Evolutionary conservation across 331 rosid species (phyloP).

Genomic region (Ulmus americana): DNA sequence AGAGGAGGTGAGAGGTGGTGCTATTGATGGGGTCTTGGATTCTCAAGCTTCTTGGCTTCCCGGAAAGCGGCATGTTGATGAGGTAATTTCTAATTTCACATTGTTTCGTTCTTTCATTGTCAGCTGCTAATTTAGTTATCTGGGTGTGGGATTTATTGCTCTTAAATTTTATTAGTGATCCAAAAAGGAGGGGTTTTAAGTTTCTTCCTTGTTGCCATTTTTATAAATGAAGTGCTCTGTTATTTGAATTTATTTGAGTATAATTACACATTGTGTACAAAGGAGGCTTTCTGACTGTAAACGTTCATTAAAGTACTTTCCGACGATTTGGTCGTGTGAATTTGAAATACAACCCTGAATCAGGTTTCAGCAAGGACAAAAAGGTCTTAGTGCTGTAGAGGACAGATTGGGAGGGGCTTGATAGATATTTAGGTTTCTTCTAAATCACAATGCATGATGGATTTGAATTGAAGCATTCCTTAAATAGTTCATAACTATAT

Average conservation of each 20-base stretch:
- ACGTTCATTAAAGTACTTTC: neutral
- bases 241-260: neutral
- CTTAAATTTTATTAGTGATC: neutral
- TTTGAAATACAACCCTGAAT: neutral
- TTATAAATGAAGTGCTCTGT: neutral
- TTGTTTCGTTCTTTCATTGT: neutral
- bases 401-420: neutral
- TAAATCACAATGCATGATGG: neutral
- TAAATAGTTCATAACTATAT: neutral
- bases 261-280: neutral
- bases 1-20: constrained; percentile 38
- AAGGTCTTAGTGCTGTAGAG: neutral
- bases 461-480: neutral
- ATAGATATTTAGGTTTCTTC: neutral
- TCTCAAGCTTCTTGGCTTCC: constrained; percentile 46
- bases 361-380: neutral
- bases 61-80: constrained; percentile 56
- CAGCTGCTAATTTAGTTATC: neutral
- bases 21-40: constrained; percentile 30
- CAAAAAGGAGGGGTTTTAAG: neutral
- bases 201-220: neutral
- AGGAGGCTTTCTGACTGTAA: neutral
- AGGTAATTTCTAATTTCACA: constrained; percentile 38
- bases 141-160: neutral
- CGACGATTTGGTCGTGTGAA: neutral